Conservation (phyloP, 257 asterid genomes). For the Thymus mandschuricus region DNA sequence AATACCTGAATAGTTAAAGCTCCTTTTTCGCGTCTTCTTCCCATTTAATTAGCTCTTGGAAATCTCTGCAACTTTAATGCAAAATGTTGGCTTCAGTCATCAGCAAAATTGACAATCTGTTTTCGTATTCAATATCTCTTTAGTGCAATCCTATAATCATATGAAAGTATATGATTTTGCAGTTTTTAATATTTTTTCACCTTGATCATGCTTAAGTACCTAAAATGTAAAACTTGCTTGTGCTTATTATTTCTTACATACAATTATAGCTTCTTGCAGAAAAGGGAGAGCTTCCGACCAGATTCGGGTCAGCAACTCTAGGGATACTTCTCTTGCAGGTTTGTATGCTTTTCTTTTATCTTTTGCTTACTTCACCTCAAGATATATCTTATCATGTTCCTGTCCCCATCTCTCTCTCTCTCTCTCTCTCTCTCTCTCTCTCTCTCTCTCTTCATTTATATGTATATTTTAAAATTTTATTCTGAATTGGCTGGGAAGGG, state of each 20-base stretch:
- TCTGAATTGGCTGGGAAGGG: conserved; percentile 37
- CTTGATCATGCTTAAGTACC: conserved; percentile 17
- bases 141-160: not conserved
- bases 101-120: not conserved
- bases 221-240: not conserved
- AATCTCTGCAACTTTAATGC: not conserved
- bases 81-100: conserved; percentile 1
- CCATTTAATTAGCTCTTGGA: not conserved
- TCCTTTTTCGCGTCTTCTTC: not conserved
- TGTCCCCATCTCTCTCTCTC: conserved; percentile 10
- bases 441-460: too few species aligned
- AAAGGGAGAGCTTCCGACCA: conserved; percentile 97
- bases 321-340: conserved; percentile 98
- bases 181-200: not conserved
- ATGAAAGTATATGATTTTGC: not conserved
- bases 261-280: conserved; percentile 94
- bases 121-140: not conserved
- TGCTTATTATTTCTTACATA: conserved; percentile 46
- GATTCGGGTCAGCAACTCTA: conserved; percentile 96
- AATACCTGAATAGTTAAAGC: conserved; percentile 18
- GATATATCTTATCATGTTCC: conserved; percentile 21
- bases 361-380: conserved; percentile 26
- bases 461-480: not conserved
- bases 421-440: too few species aligned
- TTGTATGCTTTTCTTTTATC: conserved; percentile 25